phyloP scores from a whole-genome alignment of 2,329 filamentous ascomycete genomes.

The Nigrograna mackinnonii region DNA sequence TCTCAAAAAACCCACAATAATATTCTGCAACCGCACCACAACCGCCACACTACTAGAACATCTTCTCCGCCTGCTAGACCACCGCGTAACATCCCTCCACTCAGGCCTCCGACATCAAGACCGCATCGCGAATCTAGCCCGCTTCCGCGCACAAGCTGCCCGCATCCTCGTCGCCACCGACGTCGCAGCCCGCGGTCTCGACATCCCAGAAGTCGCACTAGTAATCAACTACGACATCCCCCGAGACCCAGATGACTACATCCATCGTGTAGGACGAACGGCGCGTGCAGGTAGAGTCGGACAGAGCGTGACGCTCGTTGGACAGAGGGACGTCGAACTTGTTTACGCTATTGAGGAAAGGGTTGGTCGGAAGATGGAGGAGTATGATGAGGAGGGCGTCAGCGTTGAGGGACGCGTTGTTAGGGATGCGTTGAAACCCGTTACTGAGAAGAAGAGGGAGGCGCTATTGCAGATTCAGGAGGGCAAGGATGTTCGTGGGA shows the following conservation, averaged over 20 bases:
- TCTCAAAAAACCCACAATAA: slow-evolving; percentile 75
- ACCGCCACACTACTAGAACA: slow-evolving; percentile 91
- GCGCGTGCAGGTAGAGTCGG: slow-evolving; percentile 87
- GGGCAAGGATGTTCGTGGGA: slow-evolving; percentile 87
- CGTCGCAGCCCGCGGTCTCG: slow-evolving; percentile 89
- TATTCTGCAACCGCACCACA: slow-evolving; percentile 91
- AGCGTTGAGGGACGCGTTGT: slow-evolving; percentile 91
- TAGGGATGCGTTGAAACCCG: slow-evolving; percentile 81
- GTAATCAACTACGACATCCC: slow-evolving; percentile 97
- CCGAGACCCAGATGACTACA: slow-evolving; percentile 95
- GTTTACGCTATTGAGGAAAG: slow-evolving; percentile 88
- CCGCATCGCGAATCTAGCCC: slow-evolving; percentile 82
- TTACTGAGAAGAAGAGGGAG: slow-evolving; percentile 95
- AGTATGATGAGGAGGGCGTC: slow-evolving; percentile 87
- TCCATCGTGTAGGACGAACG: slow-evolving; percentile 93
- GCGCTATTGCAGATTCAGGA: slow-evolving; percentile 90
- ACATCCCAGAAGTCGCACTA: slow-evolving; percentile 88
- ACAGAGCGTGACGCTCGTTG: slow-evolving; percentile 84
- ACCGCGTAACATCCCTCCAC: slow-evolving; percentile 90
- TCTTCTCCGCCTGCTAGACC: slow-evolving; percentile 79
- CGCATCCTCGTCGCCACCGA: slow-evolving; percentile 93
- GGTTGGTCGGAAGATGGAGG: slow-evolving; percentile 78
- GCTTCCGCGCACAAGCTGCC: slow-evolving; percentile 88
- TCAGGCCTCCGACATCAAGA: slow-evolving; percentile 84
- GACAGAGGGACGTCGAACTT: slow-evolving; percentile 88